Percentiles rank a stretch among this genome's conserved stretches.
phyloP scores from a whole-genome alignment of 768 basidiomycete genomes.

The Boletus pseudo-olivaceus region DNA sequence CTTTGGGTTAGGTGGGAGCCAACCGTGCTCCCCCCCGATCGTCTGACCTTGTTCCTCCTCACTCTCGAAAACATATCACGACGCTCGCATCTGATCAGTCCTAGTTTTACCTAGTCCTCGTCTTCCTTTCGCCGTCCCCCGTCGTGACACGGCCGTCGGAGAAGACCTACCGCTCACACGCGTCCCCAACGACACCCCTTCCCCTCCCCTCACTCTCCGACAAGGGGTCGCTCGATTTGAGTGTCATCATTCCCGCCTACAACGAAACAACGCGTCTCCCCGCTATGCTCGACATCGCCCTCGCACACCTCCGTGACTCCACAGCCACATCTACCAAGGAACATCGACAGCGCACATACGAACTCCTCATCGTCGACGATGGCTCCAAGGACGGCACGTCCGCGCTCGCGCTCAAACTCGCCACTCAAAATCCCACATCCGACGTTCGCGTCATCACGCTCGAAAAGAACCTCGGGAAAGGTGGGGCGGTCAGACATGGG shows the following conservation, averaged over 20 bases:
- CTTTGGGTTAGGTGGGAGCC: slow-evolving; percentile 42
- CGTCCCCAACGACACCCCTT: slow-evolving; percentile 50
- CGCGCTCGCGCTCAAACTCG: slow-evolving; percentile 59
- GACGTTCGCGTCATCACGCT: slow-evolving; percentile 79
- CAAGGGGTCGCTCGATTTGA: slow-evolving; percentile 61
- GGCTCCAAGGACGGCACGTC: slow-evolving; percentile 80
- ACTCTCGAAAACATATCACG: background rate
- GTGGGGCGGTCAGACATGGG: slow-evolving; percentile 90
- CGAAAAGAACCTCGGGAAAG: slow-evolving; percentile 84
- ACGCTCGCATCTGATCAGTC: slow-evolving; percentile 12
- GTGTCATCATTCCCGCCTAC: slow-evolving; percentile 86
- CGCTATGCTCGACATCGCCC: slow-evolving; percentile 73
- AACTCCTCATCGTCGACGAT: slow-evolving; percentile 88
- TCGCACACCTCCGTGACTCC: slow-evolving; percentile 55
- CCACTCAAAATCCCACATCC: slow-evolving; percentile 46
- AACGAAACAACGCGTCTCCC: slow-evolving; percentile 87
- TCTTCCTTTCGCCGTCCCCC: slow-evolving; percentile 71
- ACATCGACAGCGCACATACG: slow-evolving; percentile 43
- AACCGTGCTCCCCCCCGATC: slow-evolving; percentile 27
- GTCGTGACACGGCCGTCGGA: slow-evolving; percentile 65
- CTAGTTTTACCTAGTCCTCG: slow-evolving; percentile 67
- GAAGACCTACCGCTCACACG: slow-evolving; percentile 58
- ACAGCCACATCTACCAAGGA: background rate
- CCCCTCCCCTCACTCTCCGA: slow-evolving; percentile 57
- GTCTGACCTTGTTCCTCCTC: slow-evolving; percentile 30